Base-by-base conservation (phyloP, 352 stramenopile species). In the Thraustochytrium sp. region DNA sequence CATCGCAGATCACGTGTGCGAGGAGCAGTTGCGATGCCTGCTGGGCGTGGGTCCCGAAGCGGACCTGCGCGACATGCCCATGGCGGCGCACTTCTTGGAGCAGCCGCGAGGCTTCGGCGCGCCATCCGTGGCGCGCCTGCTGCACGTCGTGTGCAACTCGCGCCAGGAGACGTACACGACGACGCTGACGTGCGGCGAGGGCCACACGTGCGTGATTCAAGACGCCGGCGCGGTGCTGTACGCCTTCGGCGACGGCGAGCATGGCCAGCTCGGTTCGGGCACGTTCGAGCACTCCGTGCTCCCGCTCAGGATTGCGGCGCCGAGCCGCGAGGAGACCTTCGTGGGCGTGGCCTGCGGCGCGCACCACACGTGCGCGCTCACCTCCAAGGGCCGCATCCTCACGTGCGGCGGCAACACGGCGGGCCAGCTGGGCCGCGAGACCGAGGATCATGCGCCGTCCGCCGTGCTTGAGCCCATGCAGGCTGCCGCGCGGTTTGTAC, bases 321-420 rank as follows among this genome's bases (percentile, higher is more conserved):
- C 62, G 44, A n/a, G n/a, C n/a, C 40, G 13, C 13, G 75, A 40
- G 29, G 75, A 68, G 44, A 80, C 42, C 42, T 55, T 77, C 64
- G 65, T 64, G 13, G 53, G 44, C 53, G 75, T 78, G 9, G 56
- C 75, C 29, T 84, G 75, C 38, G 75, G 75, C 49, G 75, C 75
- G 29, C 38, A 53, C 26, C 75, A 84, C 61, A 76, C 75, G 21
- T 73, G n/a, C 1, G 29, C 49, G 16, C 49, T 84, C 29, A 84
- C 75, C 38, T 42, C 56, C 16, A 40, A 38, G 23, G 75, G 75
- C 11, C 54, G 75, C 40, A 56, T 84, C 49, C 29, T 76, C 34
- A 83, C 36, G 21, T 84, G 53, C 49, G 75, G 75, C 44, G 40
- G 8, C 29, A 84, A 84, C 49, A 76, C 23, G n/a, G 55, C 55